Base-by-base conservation (phyloP, 805 yeast species). In the Pichia nakasei region DNA sequence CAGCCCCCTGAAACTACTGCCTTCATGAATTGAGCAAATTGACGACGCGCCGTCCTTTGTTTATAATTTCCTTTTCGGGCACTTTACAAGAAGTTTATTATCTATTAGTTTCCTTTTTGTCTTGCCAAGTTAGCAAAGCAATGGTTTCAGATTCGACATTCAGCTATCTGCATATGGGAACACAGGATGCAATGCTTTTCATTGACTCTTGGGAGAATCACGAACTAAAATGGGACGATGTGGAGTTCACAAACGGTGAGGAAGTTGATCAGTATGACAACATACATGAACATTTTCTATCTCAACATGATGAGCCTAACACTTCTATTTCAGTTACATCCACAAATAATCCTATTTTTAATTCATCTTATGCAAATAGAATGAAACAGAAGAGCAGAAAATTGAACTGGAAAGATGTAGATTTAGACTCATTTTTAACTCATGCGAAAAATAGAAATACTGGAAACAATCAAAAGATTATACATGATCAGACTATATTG, bases 191-290 rank as follows among this genome's bases (percentile, higher is more conserved):
- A 41, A 57, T 60, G n/a, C 38, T 61, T 6, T 60, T 58, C 39
- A 51, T 49, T 26, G 66, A 64, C 44, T 52, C 48, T 26, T 64
- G 67, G 68, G 58, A 57, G 9, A 37, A 48, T 5, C 64, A 61
- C 34, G 50, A 44, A 22, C 43, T 62, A 17, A 58, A 59, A 2
- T 62, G 48, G 48, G 67, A 63, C 38, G 67, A 62, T 37, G 53
- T 63, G 3, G 66, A 61, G 17, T 47, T 61, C 26, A 52, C 53
- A 12, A 41, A 43, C 6, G 49, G 46, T 22, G 47, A 43, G 38
- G 46, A 44, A 37, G 45, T 50, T 11, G 52, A 50, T 9, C 39
- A 47, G 21, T 31, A 41, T 32, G 50, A 48, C 6, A 59, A 60
- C 40, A 39, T 59, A 9, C 46, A 59, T 3, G 59, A 59, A 19